These are phyloP conservation scores for Plasmodium blacklocki DNA, from an alignment of 169 alveolate genomes.

Conservation along the genomic window DNA sequence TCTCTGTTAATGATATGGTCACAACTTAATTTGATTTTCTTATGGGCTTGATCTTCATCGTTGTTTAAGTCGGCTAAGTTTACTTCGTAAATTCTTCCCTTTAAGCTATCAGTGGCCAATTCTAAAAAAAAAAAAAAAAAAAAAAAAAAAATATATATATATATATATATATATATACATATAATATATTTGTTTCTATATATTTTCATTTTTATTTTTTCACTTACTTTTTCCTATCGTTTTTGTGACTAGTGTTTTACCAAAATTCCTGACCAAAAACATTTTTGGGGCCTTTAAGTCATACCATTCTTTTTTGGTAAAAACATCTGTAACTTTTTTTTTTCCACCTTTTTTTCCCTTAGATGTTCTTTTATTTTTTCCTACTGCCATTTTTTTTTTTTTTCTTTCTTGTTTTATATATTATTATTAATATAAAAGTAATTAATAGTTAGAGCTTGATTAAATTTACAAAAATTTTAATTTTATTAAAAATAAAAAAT, in stretches of 20 bases:
- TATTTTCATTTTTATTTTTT: conserved; percentile 32
- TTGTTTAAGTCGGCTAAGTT: conserved; percentile 96
- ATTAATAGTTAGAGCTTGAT: no score
- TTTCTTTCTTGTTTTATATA: neutral
- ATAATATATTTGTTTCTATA: neutral
- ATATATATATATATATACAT: neutral
- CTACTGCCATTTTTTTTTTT: conserved; percentile 93
- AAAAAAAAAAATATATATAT: neutral
- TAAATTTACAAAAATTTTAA: no score
- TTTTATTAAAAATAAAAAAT: no score
- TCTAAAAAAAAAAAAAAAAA: conserved; percentile 74
- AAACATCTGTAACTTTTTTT: conserved; percentile 97
- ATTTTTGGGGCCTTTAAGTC: conserved; percentile 96
- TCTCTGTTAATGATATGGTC: conserved; percentile 96
- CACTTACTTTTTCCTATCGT: conserved; percentile 94
- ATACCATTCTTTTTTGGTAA: conserved; percentile 97
- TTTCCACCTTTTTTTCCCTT: conserved; percentile 98
- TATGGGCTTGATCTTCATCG: conserved; percentile 95
- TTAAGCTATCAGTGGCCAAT: conserved; percentile 94
- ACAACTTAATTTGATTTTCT: conserved; percentile 95
- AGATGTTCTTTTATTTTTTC: conserved; percentile 96
- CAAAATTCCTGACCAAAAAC: conserved; percentile 94
- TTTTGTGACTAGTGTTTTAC: conserved; percentile 96
- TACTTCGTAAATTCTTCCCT: conserved; percentile 96
- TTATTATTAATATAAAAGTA: neutral